Evolutionary conservation across 306 rosid species (phyloP).

Genomic region (Ziziphus jujuba): DNA sequence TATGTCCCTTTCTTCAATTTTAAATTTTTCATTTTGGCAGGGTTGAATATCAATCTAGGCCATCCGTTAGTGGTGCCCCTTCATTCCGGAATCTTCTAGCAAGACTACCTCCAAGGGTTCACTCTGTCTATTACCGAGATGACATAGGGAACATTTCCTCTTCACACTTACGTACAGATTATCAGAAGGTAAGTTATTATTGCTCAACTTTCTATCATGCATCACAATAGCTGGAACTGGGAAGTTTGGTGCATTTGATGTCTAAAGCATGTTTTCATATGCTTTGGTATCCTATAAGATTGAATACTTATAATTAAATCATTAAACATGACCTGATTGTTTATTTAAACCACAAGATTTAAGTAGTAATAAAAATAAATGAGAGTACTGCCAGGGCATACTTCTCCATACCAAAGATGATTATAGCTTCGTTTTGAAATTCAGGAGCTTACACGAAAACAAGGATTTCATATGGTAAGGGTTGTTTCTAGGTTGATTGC

Average conservation of each 20-base stretch:
- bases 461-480: no score
- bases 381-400: neutral
- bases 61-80: slow-evolving; percentile 60
- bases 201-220: neutral
- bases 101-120: slow-evolving; percentile 87
- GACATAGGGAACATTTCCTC: slow-evolving; percentile 91
- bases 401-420: neutral
- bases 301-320: neutral
- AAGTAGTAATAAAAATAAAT: neutral
- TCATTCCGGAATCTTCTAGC: slow-evolving; percentile 81
- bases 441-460: neutral
- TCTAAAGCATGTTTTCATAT: neutral
- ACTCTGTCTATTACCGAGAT: slow-evolving; percentile 92
- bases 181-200: slow-evolving; percentile 49
- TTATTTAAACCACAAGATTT: neutral
- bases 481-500: no score
- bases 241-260: neutral
- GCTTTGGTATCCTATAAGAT: neutral
- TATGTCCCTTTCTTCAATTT: slow-evolving; percentile 10
- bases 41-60: slow-evolving; percentile 84
- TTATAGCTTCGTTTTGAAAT: slow-evolving; percentile 1
- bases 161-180: slow-evolving; percentile 77
- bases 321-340: neutral
- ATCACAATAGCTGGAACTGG: neutral
- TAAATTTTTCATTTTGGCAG: slow-evolving; percentile 47